Base-by-base conservation (phyloP, 371 early-diverging fungal genomes). In the Zychaea mexicana region DNA sequence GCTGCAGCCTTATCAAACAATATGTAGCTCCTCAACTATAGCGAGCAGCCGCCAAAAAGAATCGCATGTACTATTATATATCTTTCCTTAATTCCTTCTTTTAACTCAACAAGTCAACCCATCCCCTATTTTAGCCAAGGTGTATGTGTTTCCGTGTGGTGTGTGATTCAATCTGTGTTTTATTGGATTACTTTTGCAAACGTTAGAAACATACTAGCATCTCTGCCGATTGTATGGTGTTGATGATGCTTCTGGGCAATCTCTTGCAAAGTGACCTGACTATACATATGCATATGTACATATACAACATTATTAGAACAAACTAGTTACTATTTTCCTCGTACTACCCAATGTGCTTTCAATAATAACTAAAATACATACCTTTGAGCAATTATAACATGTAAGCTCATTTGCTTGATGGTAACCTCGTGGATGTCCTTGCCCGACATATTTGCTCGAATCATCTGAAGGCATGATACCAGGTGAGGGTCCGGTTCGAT, bases 301-400 rank as follows among this genome's bases (percentile, higher is more conserved):
- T 36, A 39, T 17, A 17, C n/a, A n/a, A n/a, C n/a, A n/a, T n/a
- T n/a, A n/a, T n/a, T n/a, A n/a, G n/a, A n/a, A n/a, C n/a, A n/a
- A n/a, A n/a, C n/a, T n/a, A n/a, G n/a, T n/a, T n/a, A n/a, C n/a
- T n/a, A n/a, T n/a, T n/a, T n/a, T n/a, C n/a, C n/a, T n/a, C n/a
- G n/a, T n/a, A n/a, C n/a, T n/a, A n/a, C n/a, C n/a, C n/a, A n/a
- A n/a, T n/a, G n/a, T n/a, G n/a, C n/a, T n/a, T n/a, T n/a, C n/a
- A n/a, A n/a, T n/a, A n/a, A n/a, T n/a, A n/a, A n/a, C n/a, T n/a
- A n/a, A n/a, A n/a, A n/a, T n/a, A n/a, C n/a, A n/a, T 65, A 66
- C 66, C 66, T 66, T 53, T 6, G 60, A 60, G 31, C 66, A 66
- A 31, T 66, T 66, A 38, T 42, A 66, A 21, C 66, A 66, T 17